These are phyloP conservation scores for Heracleum sosnowskyi DNA, from an alignment of 129 eudicot species.

Conservation along the genomic window DNA sequence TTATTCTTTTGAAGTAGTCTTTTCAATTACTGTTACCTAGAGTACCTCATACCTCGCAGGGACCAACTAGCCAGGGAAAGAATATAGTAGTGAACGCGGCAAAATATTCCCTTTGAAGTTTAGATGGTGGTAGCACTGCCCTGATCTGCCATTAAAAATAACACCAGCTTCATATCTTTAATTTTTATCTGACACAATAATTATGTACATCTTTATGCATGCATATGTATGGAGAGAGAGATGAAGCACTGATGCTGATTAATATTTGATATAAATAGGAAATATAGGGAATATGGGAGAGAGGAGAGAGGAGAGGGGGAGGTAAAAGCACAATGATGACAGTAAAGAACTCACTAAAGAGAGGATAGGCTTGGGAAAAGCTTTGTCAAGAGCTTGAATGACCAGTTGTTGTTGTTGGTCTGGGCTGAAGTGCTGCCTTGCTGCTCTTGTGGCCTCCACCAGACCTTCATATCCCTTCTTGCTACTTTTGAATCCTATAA, in stretches of 20 bases:
- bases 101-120: conserved; percentile 56
- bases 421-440: conserved; percentile 32
- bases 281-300: background rate
- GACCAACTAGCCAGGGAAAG: conserved; percentile 87
- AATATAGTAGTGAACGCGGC: conserved; percentile 67
- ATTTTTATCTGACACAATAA: background rate
- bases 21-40: no score
- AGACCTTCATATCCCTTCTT: conserved; percentile 71
- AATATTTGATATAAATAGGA: no score
- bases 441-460: conserved; percentile 47
- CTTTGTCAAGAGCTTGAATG: conserved; percentile 46
- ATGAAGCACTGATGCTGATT: background rate
- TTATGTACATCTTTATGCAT: background rate
- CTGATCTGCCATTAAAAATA: conserved; percentile 37
- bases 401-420: conserved; percentile 43
- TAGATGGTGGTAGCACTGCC: conserved; percentile 54
- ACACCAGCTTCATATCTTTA: background rate
- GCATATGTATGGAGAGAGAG: background rate
- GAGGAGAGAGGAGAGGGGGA: background rate
- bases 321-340: background rate
- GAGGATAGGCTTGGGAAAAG: conserved; percentile 52
- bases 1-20: background rate
- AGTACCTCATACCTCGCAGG: conserved; percentile 49
- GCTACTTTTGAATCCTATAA: conserved; percentile 38
- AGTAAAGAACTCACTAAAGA: conserved; percentile 42